Percentiles rank a stretch among this genome's conserved stretches.
Evolutionary conservation across 306 rosid genomes (phyloP).

Genomic region (Fagus sylvatica): DNA sequence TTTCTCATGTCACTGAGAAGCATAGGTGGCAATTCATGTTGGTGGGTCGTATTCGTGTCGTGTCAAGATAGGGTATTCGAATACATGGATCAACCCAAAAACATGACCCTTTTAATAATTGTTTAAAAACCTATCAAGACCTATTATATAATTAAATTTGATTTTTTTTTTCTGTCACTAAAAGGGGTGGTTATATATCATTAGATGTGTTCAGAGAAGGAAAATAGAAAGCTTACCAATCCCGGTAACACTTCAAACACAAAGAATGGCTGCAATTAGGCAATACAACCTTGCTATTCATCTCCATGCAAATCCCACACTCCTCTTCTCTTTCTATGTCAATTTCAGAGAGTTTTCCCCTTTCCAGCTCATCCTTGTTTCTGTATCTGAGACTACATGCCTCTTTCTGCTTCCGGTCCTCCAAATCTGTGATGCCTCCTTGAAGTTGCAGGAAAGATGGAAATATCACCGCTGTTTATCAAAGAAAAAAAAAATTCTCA

Average conservation of each 20-base stretch:
- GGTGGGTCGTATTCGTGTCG: too few species aligned
- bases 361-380: constrained; percentile 48
- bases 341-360: constrained; percentile 49
- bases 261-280: constrained; percentile 83
- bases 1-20: neutral
- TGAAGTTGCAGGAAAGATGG: constrained; percentile 93
- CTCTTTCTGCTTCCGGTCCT: constrained; percentile 82
- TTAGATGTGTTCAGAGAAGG: constrained; percentile 7
- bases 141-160: too few species aligned
- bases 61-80: too few species aligned
- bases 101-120: too few species aligned
- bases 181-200: neutral
- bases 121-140: too few species aligned
- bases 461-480: constrained; percentile 63
- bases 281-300: constrained; percentile 71
- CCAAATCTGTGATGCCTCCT: constrained; percentile 83
- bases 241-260: constrained; percentile 75
- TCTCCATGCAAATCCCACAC: constrained; percentile 94
- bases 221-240: constrained; percentile 56
- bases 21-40: too few species aligned
- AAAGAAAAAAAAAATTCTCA: constrained; percentile 1
- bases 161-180: neutral
- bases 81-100: too few species aligned
- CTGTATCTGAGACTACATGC: constrained; percentile 46
- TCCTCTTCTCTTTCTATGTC: constrained; percentile 89